These are phyloP conservation scores for Takashimella koratensis DNA, from an alignment of 1,284 basidiomycete species.

Conservation along the genomic window DNA sequence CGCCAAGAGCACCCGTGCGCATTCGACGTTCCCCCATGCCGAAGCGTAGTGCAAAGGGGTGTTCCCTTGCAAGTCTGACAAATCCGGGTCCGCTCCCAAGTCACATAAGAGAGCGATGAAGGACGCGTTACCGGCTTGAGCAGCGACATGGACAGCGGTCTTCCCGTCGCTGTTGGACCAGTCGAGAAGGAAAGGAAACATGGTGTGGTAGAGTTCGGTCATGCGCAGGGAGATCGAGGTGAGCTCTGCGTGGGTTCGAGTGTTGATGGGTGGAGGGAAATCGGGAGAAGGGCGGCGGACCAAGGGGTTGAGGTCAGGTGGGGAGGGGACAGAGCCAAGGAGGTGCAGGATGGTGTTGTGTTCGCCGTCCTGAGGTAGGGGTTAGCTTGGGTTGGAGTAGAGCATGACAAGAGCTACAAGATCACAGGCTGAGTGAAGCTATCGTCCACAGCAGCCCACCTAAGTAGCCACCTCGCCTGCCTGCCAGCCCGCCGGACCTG, in stretches of 20 bases:
- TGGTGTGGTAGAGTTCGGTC: constrained; percentile 34
- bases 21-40: constrained; percentile 53
- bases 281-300: constrained; percentile 22
- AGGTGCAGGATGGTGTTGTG: constrained; percentile 86
- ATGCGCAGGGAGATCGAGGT: constrained; percentile 26
- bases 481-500: too few relatives aligned
- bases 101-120: constrained; percentile 72
- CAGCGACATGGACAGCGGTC: constrained; percentile 83
- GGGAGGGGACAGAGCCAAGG: constrained; percentile 68
- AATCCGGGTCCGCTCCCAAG: constrained; percentile 77
- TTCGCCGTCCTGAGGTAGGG: constrained; percentile 65
- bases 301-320: constrained; percentile 20
- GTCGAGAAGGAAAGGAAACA: constrained; percentile 69
- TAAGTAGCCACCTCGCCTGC: too few relatives aligned
- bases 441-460: too few relatives aligned
- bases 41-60: constrained; percentile 76
- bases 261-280: constrained; percentile 22
- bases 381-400: too few relatives aligned
- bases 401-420: too few relatives aligned
- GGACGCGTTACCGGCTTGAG: constrained; percentile 82
- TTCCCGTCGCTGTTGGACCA: constrained; percentile 85
- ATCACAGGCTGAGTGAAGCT: too few relatives aligned
- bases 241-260: constrained; percentile 18
- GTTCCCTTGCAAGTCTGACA: constrained; percentile 86
- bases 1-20: constrained; percentile 82